Conservation (phyloP, 2,329 filamentous ascomycete species). For the Colletotrichum sp. region DNA sequence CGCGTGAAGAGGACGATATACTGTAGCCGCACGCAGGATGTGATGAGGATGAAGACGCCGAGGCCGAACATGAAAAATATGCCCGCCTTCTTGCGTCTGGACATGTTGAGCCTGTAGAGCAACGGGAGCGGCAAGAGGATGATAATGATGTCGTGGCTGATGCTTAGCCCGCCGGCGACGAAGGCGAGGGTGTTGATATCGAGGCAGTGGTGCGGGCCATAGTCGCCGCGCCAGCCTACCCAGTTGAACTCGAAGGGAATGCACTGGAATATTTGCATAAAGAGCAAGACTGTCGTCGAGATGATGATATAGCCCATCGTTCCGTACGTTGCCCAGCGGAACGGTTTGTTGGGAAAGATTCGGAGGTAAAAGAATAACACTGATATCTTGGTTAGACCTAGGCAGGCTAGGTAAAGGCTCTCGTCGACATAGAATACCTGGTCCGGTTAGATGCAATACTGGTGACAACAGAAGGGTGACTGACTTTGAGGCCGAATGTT, state of each 20-base stretch:
- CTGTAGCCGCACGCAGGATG: constrained; percentile 38
- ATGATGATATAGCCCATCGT: constrained; percentile 29
- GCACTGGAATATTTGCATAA: constrained; percentile 41
- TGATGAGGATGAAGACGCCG: constrained; percentile 39
- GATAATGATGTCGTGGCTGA: constrained; percentile 39
- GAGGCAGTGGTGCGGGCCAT: constrained; percentile 30
- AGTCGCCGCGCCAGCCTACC: constrained; percentile 34
- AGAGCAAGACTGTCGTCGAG: constrained; percentile 31
- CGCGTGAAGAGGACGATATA: constrained; percentile 36
- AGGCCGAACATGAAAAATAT: constrained; percentile 42
- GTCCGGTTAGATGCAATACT: background rate
- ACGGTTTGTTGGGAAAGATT: constrained; percentile 32
- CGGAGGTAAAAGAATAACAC: constrained; percentile 37
- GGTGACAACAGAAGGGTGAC: accelerated
- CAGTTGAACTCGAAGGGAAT: constrained; percentile 35
- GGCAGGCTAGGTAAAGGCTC: constrained; percentile 34
- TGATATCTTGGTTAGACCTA: constrained; percentile 34
- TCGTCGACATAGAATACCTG: constrained; percentile 36
- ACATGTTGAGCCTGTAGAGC: constrained; percentile 32
- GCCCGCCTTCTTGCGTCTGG: constrained; percentile 27
- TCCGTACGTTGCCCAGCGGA: constrained; percentile 28
- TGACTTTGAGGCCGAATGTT: constrained; percentile 34
- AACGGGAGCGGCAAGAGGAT: constrained; percentile 38
- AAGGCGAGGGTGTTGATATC: constrained; percentile 35
- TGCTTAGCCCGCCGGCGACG: constrained; percentile 33